Conservation (phyloP, 495 filamentous ascomycete species). For the Beverwykella pulmonaria region DNA sequence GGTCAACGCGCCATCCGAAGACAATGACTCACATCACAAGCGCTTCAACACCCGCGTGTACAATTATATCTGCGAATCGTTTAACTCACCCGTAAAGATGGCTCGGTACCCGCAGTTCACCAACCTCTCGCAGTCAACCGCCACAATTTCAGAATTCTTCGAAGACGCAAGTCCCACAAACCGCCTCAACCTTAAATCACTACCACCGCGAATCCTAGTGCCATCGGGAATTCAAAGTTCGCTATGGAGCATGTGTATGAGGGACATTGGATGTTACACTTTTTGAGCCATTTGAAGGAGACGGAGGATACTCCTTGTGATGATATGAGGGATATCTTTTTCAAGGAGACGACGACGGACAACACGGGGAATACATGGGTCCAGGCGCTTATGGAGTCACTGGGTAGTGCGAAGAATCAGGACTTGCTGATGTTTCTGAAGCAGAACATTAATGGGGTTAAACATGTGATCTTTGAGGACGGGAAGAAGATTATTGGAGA, state of each 20-base stretch:
- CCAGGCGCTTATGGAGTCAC: conserved; percentile 12
- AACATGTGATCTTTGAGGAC: conserved; percentile 5
- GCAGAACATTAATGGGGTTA: conserved; percentile 19
- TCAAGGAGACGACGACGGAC: not conserved
- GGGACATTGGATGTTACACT: conserved; percentile 10
- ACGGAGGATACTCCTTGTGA: not conserved
- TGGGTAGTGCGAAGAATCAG: conserved; percentile 8
- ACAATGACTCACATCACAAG: not conserved
- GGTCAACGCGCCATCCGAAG: not conserved
- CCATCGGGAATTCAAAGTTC: not conserved
- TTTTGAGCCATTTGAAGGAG: not conserved
- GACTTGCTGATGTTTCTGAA: conserved; percentile 13
- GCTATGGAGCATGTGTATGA: conserved; percentile 19
- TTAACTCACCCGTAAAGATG: not conserved
- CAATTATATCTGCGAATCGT: not conserved
- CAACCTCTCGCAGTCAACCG: not conserved
- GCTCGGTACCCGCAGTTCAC: conserved; percentile 7
- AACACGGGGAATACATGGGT: conserved; percentile 4
- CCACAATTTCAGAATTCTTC: not conserved
- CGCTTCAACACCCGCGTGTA: conserved; percentile 6
- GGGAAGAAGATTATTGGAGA: conserved; percentile 17
- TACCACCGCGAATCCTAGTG: not conserved
- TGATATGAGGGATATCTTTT: conserved; percentile 13
- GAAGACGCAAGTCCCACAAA: conserved; percentile 7
- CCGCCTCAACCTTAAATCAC: conserved; percentile 8